Evolutionary conservation across 1,284 basidiomycete genomes (phyloP).

Genomic region (Malassezia obtusa): DNA sequence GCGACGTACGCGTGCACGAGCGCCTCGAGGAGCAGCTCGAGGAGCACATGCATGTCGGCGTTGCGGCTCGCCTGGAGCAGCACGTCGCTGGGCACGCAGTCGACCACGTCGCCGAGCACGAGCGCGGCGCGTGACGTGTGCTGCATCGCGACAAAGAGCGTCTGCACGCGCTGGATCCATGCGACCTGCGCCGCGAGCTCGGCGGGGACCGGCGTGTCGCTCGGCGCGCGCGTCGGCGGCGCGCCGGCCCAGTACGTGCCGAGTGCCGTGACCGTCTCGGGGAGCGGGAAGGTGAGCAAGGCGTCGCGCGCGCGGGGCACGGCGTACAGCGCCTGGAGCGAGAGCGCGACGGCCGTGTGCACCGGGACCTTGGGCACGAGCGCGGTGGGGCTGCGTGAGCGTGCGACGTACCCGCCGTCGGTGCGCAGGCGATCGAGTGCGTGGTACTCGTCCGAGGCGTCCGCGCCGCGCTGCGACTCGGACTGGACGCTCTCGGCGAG

Average conservation of each 20-base stretch:
- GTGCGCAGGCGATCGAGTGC: not conserved
- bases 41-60: not conserved
- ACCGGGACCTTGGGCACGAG: slow-evolving; percentile 7
- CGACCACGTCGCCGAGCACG: slow-evolving; percentile 7
- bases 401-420: not conserved
- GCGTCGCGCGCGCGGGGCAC: not conserved
- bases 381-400: slow-evolving; percentile 6
- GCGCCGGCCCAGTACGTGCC: slow-evolving; percentile 9
- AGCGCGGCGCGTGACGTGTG: slow-evolving; percentile 5
- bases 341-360: not conserved
- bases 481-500: slow-evolving; percentile 14
- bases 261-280: not conserved
- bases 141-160: not conserved
- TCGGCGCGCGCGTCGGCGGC: not conserved
- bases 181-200: not conserved
- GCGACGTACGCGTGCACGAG: slow-evolving; percentile 8
- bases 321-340: slow-evolving; percentile 10
- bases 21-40: slow-evolving; percentile 2
- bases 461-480: not conserved
- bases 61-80: slow-evolving; percentile 4
- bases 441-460: not conserved
- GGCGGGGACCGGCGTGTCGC: not conserved
- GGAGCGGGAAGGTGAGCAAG: not conserved
- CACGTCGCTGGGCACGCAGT: slow-evolving; percentile 2
- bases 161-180: slow-evolving; percentile 14